phyloP scores from a whole-genome alignment of 1,139 yeast species.

The Meyerozyma elateridarum region DNA sequence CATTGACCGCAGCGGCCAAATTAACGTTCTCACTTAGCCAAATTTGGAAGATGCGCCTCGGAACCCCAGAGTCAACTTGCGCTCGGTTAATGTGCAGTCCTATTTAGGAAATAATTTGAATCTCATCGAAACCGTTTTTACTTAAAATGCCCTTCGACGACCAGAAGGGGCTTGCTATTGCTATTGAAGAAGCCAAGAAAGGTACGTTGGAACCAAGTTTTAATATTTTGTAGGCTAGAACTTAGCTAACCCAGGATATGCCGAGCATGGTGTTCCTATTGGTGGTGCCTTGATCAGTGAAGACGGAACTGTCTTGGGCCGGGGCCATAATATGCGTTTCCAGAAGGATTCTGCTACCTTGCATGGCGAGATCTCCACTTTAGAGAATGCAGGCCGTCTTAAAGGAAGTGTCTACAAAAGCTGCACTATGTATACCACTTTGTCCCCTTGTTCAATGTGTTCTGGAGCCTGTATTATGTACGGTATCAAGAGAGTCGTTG shows the following conservation, averaged over 20 bases:
- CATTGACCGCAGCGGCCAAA: conserved; percentile 1
- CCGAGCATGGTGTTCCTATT: conserved; percentile 91
- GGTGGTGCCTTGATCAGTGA: conserved; percentile 69
- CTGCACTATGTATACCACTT: conserved; percentile 82
- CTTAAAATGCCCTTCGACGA: conserved; percentile 53
- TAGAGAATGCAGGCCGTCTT: conserved; percentile 87
- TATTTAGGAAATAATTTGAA: too few relatives aligned
- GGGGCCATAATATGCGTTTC: conserved; percentile 85
- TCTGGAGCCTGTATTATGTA: conserved; percentile 88
- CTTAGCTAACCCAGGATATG: conserved; percentile 35
- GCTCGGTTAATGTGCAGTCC: too few relatives aligned
- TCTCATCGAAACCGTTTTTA: neutral
- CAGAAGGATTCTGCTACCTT: conserved; percentile 76
- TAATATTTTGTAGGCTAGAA: neutral
- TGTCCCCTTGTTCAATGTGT: conserved; percentile 94
- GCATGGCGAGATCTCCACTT: conserved; percentile 87
- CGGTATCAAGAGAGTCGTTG: conserved; percentile 78
- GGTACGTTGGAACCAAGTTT: conserved; percentile 38
- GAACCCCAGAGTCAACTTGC: too few relatives aligned
- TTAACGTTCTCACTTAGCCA: neutral
- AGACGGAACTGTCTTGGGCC: conserved; percentile 77
- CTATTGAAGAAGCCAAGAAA: conserved; percentile 65
- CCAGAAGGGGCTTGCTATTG: conserved; percentile 58
- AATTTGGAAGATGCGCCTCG: too few relatives aligned
- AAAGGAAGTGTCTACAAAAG: conserved; percentile 62